A percentile compares a stretch with the other conserved stretches of the same genome.
These are phyloP conservation scores for Rosellinia necatrix DNA, from an alignment of 2,329 filamentous ascomycete genomes.

Conservation along the genomic window DNA sequence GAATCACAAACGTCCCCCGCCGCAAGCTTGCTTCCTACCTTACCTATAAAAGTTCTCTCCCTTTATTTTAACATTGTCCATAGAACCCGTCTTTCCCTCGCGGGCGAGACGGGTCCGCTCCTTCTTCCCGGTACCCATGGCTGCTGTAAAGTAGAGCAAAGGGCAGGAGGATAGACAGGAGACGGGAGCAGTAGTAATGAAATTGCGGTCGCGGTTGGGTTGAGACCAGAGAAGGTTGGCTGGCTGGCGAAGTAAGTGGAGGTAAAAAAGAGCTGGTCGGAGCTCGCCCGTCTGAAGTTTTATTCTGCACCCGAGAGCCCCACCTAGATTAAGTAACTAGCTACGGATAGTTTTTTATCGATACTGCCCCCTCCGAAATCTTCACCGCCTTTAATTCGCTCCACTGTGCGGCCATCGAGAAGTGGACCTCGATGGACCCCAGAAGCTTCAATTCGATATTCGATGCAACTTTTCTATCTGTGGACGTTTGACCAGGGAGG, in stretches of 20 bases:
- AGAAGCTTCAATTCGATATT: slow-evolving; percentile 19
- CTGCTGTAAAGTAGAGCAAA: slow-evolving; percentile 22
- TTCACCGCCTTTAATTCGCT: slow-evolving; percentile 22
- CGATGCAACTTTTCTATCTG: slow-evolving; percentile 20
- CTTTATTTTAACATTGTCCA: slow-evolving; percentile 89
- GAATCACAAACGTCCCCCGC: not conserved
- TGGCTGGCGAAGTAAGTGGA: slow-evolving; percentile 18
- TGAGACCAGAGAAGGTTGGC: slow-evolving; percentile 30
- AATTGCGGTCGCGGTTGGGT: slow-evolving; percentile 7
- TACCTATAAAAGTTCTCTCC: slow-evolving; percentile 91
- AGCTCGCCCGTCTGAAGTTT: slow-evolving; percentile 20
- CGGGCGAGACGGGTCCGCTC: slow-evolving; percentile 81
- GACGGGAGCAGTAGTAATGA: too few relatives aligned
- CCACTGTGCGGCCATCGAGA: not conserved
- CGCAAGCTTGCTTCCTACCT: slow-evolving; percentile 13
- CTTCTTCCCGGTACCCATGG: slow-evolving; percentile 91
- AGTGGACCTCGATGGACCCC: slow-evolving; percentile 10
- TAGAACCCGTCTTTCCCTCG: slow-evolving; percentile 82
- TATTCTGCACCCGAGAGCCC: slow-evolving; percentile 16
- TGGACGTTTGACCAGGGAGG: too few relatives aligned
- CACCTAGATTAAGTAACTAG: too few relatives aligned
- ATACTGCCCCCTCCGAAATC: slow-evolving; percentile 20
- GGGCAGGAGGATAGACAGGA: slow-evolving; percentile 17
- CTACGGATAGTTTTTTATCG: slow-evolving; percentile 21
- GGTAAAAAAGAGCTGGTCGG: not conserved